These are phyloP conservation scores for Aurinia saxatilis DNA, from an alignment of 345 rosid genomes.

Conservation along the genomic window DNA sequence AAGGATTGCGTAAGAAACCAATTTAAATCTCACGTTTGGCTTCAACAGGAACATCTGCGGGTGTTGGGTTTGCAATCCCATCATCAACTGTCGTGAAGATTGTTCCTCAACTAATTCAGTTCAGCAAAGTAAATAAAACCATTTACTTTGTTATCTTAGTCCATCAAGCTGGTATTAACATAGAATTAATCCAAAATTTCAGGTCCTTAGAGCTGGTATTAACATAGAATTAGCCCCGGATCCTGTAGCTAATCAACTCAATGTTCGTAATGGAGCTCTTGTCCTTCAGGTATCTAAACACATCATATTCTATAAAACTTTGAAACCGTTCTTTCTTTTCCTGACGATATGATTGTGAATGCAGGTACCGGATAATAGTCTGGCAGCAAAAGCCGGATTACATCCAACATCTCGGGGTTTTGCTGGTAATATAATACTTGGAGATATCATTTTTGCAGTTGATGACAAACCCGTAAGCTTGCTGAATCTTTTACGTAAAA, in stretches of 20 bases:
- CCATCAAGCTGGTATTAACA: conserved; percentile 64
- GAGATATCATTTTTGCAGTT: conserved; percentile 75
- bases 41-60: conserved; percentile 81
- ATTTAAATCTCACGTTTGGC: background rate
- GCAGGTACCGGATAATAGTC: conserved; percentile 68
- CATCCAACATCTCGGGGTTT: conserved; percentile 75
- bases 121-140: conserved; percentile 64
- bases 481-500: background rate
- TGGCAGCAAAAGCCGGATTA: conserved; percentile 72
- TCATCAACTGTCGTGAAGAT: conserved; percentile 83
- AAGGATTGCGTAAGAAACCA: background rate
- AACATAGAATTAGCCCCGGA: conserved; percentile 85
- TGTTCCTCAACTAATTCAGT: conserved; percentile 79
- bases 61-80: conserved; percentile 96
- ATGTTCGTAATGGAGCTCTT: conserved; percentile 88
- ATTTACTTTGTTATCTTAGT: background rate
- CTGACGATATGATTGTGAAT: conserved; percentile 31
- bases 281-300: conserved; percentile 54
- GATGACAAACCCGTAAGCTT: conserved; percentile 59
- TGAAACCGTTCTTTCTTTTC: conserved; percentile 8
- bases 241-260: conserved; percentile 77
- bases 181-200: conserved; percentile 39
- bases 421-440: conserved; percentile 80
- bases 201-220: conserved; percentile 86
- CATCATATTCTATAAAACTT: background rate